Evolutionary conservation across 73 alveolate species (phyloP), one percentile per base, ranked within the genome.

Genomic region (Symbiodinium pilosum): DNA sequence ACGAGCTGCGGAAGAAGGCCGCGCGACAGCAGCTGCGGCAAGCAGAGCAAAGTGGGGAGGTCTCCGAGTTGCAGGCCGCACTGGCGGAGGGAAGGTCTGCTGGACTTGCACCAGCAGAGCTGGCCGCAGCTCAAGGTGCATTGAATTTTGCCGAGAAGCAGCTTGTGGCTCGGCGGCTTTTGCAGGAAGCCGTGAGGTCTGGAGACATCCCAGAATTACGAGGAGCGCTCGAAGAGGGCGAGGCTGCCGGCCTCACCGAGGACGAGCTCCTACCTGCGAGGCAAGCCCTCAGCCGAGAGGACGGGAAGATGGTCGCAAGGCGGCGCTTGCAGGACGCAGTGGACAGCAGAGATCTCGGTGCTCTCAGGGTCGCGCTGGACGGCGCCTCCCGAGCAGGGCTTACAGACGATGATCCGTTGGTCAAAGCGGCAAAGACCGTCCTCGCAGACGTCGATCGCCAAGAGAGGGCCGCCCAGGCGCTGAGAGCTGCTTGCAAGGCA

Each of bases 271-370:
- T 42, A 26, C 73, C 75, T 39, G 95, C 95, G 39, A 59, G 95
- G 73, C 75, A 89, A 24, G 44, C 51, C 12, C 36, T 89, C 75
- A 89, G 28, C 73, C 41, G 26, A 24, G 75, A 64, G 28, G 69
- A 43, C 38, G 73, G 73, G 87, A 89, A 89, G 47, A 68, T 56
- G 14, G 95, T 89, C 32, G 95, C 95, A 6, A 84, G 95, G 39
- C 95, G 95, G 6, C 83, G 95, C 21, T 89, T 89, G 95, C 95
- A 89, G 47, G 95, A 89, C 68, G 95, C 95, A 26, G 75, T 84
- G 12, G 87, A 75, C 38, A 64, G 87, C 73, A 38, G 95, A 41
- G 95, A 89, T 59, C 73, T 30, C 44, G 87, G 68, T 20, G 95
- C 95, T 28, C 71, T 89, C 24, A 71, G 44, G 32, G 95, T 89